Percentiles rank a stretch among this genome's conserved stretches.
Evolutionary conservation across 2,329 filamentous ascomycete species (phyloP).

Genomic region (Leptographium flavum): DNA sequence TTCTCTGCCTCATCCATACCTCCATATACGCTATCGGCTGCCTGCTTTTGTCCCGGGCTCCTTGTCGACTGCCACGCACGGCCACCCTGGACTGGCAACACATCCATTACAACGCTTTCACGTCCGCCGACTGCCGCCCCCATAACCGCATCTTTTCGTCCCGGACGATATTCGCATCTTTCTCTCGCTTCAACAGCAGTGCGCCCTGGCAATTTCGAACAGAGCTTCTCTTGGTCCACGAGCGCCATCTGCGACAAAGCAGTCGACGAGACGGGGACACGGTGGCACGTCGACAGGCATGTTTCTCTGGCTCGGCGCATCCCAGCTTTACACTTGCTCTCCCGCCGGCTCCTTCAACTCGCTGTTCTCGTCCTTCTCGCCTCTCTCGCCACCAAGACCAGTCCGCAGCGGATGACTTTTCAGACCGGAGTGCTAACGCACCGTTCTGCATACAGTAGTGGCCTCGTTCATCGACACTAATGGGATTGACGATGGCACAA

Average conservation of each 20-base stretch:
- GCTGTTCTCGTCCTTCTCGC: neutral
- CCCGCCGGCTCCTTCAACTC: neutral
- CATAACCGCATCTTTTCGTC: neutral
- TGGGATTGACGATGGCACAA: constrained; percentile 31
- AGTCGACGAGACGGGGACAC: too few relatives aligned
- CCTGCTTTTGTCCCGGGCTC: constrained; percentile 1
- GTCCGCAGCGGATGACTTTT: too few relatives aligned
- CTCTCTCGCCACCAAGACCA: neutral
- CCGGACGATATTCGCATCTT: neutral
- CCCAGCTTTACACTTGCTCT: neutral
- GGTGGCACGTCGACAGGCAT: neutral
- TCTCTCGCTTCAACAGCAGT: neutral
- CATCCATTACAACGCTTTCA: neutral
- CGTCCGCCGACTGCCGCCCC: neutral
- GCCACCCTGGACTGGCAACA: constrained; percentile 7
- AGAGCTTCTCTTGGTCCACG: neutral
- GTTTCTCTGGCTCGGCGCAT: neutral
- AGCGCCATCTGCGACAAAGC: neutral
- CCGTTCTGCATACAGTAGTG: neutral
- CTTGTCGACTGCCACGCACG: constrained; percentile 9
- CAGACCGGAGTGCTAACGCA: constrained; percentile 1
- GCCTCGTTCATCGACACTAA: constrained; percentile 10
- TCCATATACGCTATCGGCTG: neutral
- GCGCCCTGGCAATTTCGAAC: neutral
- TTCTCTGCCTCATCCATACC: constrained; percentile 1